A percentile compares a stretch with the other conserved stretches of the same genome.
Evolutionary conservation across 2,329 filamentous ascomycete genomes (phyloP).

Genomic region (Pseudocercospora vitis): DNA sequence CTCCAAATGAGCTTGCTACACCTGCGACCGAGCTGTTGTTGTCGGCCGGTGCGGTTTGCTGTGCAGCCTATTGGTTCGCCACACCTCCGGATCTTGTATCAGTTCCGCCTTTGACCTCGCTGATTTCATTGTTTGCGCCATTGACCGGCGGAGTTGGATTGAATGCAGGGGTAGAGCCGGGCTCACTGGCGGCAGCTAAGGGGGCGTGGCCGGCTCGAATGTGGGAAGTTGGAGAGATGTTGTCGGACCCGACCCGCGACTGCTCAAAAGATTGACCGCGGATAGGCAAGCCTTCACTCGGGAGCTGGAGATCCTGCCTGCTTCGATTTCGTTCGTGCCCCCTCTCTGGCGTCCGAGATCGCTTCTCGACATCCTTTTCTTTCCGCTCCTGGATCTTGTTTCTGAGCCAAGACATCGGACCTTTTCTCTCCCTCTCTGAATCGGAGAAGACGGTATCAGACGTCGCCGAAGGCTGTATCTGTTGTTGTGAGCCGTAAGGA

Average conservation of each 20-base stretch:
- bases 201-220: not conserved
- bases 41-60: not conserved
- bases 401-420: conserved; percentile 64
- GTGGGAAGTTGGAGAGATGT: not conserved
- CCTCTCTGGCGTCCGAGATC: conserved; percentile 38
- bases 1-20: too few species aligned
- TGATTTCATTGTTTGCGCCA: not conserved
- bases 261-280: conserved; percentile 28
- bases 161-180: not conserved
- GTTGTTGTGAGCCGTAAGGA: conserved; percentile 18
- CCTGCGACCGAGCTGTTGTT: too few species aligned
- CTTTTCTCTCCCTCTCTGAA: conserved; percentile 54
- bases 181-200: not conserved
- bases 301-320: conserved; percentile 28
- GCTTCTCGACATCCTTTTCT: conserved; percentile 54
- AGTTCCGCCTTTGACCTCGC: not conserved
- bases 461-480: conserved; percentile 25
- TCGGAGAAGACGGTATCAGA: conserved; percentile 38
- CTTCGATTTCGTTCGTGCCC: conserved; percentile 29
- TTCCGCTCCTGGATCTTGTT: conserved; percentile 63
- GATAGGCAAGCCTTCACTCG: conserved; percentile 21
- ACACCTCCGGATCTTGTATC: not conserved
- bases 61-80: not conserved
- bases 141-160: not conserved
- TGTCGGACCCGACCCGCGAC: conserved; percentile 7